These are phyloP conservation scores for Ramularia collo-cygni DNA, from an alignment of 2,329 filamentous ascomycete genomes.

Conservation along the genomic window DNA sequence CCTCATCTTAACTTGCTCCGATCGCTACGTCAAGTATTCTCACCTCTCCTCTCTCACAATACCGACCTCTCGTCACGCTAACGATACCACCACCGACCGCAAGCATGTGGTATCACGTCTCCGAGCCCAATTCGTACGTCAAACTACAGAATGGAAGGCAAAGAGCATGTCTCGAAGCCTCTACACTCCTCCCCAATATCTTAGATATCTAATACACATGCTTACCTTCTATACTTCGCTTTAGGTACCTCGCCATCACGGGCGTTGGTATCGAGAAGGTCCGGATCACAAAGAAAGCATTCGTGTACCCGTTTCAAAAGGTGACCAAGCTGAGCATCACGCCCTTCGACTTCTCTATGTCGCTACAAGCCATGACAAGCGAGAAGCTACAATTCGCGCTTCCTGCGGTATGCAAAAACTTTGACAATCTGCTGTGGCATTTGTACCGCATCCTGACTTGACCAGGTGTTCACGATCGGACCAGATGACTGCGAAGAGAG, in stretches of 20 bases:
- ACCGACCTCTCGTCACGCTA: no score
- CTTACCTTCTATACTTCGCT: no score
- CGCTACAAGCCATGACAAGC: conserved; percentile 78
- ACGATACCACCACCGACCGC: conserved; percentile 4
- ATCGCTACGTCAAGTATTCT: no score
- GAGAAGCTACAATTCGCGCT: conserved; percentile 80
- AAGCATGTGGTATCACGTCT: conserved; percentile 46
- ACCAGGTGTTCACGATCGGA: conserved; percentile 63
- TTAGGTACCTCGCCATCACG: conserved; percentile 69
- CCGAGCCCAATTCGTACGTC: conserved; percentile 66
- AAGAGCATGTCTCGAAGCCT: no score
- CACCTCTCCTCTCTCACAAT: neutral
- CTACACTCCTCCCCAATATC: no score
- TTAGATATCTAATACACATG: no score
- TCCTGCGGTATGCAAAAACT: conserved; percentile 80
- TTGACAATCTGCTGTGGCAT: no score
- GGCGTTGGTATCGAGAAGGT: conserved; percentile 69
- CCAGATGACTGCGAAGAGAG: conserved; percentile 65
- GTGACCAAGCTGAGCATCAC: conserved; percentile 29
- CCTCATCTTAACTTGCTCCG: no score
- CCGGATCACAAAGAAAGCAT: conserved; percentile 70
- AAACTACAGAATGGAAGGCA: no score
- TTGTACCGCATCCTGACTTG: no score
- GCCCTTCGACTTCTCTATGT: conserved; percentile 76
- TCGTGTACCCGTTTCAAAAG: conserved; percentile 65